Conservation (phyloP, 768 basidiomycete genomes). For the Agaricus subrufescens region DNA sequence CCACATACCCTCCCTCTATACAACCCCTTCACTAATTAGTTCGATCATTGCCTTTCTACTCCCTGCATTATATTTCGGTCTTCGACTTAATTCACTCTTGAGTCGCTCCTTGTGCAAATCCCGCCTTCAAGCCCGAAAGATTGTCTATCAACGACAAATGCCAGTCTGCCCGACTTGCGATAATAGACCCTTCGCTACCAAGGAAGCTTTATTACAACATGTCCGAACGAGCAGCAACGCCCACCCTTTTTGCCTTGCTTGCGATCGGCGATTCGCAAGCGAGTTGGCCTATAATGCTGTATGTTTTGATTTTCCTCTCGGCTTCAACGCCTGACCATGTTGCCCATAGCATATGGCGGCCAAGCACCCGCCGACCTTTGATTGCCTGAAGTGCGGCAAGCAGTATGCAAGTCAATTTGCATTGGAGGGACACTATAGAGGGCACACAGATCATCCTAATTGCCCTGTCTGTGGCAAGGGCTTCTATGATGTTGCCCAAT, state of each 20-base stretch:
- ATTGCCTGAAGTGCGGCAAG: conserved; percentile 29
- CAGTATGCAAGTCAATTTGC: conserved; percentile 29
- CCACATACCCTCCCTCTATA: background rate
- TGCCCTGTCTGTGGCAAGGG: conserved; percentile 40
- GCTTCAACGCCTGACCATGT: background rate
- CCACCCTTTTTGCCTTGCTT: conserved; percentile 30
- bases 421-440: conserved; percentile 43
- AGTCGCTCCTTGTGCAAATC: background rate
- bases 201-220: conserved; percentile 35
- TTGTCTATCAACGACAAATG: conserved; percentile 19
- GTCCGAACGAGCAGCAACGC: conserved; percentile 28
- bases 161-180: conserved; percentile 33
- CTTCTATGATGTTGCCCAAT: conserved; percentile 28
- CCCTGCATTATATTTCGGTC: conserved; percentile 2
- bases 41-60: conserved; percentile 8
- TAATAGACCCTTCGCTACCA: conserved; percentile 26
- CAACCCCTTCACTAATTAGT: background rate
- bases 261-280: conserved; percentile 31
- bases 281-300: conserved; percentile 32
- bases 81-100: background rate
- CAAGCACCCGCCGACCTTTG: conserved; percentile 40
- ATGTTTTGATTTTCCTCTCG: conserved; percentile 13
- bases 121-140: background rate
- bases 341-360: conserved; percentile 31
- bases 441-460: conserved; percentile 40